phyloP scores from a whole-genome alignment of 2,329 filamentous ascomycete genomes.

The Fusarium redolens region DNA sequence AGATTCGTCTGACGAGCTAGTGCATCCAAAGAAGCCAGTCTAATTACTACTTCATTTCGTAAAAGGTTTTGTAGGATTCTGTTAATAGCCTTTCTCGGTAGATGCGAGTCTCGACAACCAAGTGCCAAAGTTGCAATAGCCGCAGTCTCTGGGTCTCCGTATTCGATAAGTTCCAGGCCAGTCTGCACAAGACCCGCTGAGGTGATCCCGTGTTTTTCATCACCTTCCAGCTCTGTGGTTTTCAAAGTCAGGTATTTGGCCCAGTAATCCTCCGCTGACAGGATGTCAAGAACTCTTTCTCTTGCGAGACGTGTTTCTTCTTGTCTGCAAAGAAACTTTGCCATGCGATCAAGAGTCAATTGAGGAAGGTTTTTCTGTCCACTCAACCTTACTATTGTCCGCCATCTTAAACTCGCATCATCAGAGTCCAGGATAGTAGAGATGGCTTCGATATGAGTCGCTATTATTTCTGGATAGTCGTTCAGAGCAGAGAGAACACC shows the following conservation, averaged over 20 bases:
- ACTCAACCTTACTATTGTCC: not conserved
- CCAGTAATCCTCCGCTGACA: not conserved
- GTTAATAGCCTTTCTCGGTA: not conserved
- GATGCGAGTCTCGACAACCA: not conserved
- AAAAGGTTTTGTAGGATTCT: not conserved
- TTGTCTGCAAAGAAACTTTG: not conserved
- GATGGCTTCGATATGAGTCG: not conserved
- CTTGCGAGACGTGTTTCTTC: not conserved
- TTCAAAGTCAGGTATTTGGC: not conserved
- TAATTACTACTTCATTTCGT: not conserved
- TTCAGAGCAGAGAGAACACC: not conserved
- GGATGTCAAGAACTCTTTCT: not conserved
- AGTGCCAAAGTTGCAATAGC: not conserved
- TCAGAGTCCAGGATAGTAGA: not conserved
- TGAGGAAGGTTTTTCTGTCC: not conserved
- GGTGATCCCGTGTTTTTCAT: fast-evolving
- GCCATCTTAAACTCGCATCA: not conserved
- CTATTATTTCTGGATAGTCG: not conserved
- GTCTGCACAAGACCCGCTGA: too few relatives aligned
- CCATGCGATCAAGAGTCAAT: not conserved
- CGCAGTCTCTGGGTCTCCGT: not conserved
- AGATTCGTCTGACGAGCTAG: not conserved
- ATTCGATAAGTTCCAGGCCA: not conserved
- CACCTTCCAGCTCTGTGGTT: fast-evolving
- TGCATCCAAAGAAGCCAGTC: not conserved